Conservation (phyloP, 306 rosid genomes). For the Dryas octopetala region DNA sequence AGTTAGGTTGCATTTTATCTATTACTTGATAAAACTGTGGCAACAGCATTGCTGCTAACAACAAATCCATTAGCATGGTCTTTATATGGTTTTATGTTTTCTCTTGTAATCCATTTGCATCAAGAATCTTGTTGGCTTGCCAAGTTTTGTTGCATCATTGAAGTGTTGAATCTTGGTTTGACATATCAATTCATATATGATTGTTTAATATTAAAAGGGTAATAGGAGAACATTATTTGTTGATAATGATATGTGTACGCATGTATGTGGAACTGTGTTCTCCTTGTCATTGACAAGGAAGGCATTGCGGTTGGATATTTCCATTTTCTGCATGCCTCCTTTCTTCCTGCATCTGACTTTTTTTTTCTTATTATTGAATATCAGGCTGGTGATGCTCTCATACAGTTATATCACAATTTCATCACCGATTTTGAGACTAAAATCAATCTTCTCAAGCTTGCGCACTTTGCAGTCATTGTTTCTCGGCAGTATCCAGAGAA, state of each 20-base stretch:
- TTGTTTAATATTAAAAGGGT: not conserved
- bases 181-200: not conserved
- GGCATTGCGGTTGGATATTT: not conserved
- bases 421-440: conserved; percentile 98
- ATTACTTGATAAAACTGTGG: no score
- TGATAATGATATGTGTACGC: not conserved
- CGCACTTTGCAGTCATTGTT: conserved; percentile 96
- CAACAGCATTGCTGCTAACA: not conserved
- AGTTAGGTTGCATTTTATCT: no score
- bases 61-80: not conserved
- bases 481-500: conserved; percentile 94
- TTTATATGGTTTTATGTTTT: not conserved
- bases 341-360: conserved; percentile 10
- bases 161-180: not conserved
- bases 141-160: not conserved
- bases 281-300: not conserved
- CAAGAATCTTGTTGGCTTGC: not conserved
- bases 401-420: conserved; percentile 92
- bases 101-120: not conserved
- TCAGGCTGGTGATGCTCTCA: conserved; percentile 99
- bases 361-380: conserved; percentile 16
- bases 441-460: conserved; percentile 97
- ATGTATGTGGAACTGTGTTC: not conserved
- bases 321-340: not conserved
- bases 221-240: not conserved